These are phyloP conservation scores for Scheffersomyces titani DNA, from an alignment of 1,139 yeast species.

Conservation along the genomic window DNA sequence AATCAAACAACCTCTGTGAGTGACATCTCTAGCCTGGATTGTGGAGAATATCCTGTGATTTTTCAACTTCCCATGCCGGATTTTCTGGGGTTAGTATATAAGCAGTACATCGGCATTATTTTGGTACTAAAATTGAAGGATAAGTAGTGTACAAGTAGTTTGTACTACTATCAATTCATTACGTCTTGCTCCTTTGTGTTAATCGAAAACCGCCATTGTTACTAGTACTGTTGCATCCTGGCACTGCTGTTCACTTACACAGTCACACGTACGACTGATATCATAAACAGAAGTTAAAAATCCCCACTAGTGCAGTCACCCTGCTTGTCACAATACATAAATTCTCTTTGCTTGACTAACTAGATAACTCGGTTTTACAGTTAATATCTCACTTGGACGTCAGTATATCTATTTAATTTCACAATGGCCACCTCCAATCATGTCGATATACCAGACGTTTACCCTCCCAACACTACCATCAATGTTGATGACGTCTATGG, in stretches of 20 bases:
- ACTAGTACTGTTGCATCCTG: background rate
- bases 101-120: background rate
- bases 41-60: background rate
- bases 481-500: constrained; percentile 21
- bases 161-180: no score
- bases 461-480: constrained; percentile 2
- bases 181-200: no score
- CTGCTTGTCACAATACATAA: no score
- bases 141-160: no score
- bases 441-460: background rate
- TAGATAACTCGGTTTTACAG: no score
- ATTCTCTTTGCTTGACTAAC: no score
- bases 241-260: background rate
- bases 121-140: no score
- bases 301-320: no score
- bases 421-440: background rate
- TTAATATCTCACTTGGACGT: no score
- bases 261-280: background rate
- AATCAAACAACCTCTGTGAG: background rate
- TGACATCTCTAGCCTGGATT: background rate
- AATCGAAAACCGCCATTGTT: background rate
- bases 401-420: no score
- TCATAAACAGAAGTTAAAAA: background rate
- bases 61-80: background rate
- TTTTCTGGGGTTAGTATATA: background rate